A percentile compares a stretch with the other conserved stretches of the same genome.
phyloP scores from a whole-genome alignment of 1,139 yeast species.

The Candida gigantensis region DNA sequence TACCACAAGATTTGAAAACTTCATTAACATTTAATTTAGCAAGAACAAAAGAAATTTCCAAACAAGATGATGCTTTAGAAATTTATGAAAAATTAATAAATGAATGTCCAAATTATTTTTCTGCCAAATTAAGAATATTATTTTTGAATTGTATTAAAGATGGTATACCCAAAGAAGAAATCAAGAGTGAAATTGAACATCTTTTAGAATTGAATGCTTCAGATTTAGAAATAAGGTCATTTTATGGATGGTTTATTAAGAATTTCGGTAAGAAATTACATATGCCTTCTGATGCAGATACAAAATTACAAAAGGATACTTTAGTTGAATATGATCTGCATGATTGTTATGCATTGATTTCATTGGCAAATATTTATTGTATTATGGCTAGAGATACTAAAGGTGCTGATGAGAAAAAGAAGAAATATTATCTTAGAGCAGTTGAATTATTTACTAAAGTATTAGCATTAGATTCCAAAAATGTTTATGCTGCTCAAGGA shows the following conservation, averaged over 20 bases:
- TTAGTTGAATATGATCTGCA: constrained; percentile 80
- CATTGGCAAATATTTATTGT: constrained; percentile 86
- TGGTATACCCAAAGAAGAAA: constrained; percentile 39
- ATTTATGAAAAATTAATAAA: constrained; percentile 58
- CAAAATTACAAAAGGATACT: constrained; percentile 81
- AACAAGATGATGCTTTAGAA: constrained; percentile 46
- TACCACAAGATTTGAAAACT: constrained; percentile 37
- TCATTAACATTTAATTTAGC: constrained; percentile 65
- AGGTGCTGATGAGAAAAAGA: constrained; percentile 60
- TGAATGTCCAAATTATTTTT: constrained; percentile 68
- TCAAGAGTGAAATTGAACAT: constrained; percentile 53
- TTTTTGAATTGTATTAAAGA: constrained; percentile 48
- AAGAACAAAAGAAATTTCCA: constrained; percentile 55
- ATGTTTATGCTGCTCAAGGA: constrained; percentile 98
- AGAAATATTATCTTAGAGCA: constrained; percentile 81
- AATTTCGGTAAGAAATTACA: constrained; percentile 59
- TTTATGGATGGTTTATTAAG: constrained; percentile 86
- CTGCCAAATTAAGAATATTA: constrained; percentile 73
- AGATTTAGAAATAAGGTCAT: constrained; percentile 81
- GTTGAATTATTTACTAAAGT: constrained; percentile 90
- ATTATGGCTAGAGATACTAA: constrained; percentile 79
- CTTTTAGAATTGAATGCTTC: constrained; percentile 57
- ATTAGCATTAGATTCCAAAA: constrained; percentile 75
- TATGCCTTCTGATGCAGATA: constrained; percentile 62
- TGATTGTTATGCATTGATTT: constrained; percentile 85